Evolutionary conservation across 106 monocot species (phyloP).

Genomic region (Dioscorea dumetorum): DNA sequence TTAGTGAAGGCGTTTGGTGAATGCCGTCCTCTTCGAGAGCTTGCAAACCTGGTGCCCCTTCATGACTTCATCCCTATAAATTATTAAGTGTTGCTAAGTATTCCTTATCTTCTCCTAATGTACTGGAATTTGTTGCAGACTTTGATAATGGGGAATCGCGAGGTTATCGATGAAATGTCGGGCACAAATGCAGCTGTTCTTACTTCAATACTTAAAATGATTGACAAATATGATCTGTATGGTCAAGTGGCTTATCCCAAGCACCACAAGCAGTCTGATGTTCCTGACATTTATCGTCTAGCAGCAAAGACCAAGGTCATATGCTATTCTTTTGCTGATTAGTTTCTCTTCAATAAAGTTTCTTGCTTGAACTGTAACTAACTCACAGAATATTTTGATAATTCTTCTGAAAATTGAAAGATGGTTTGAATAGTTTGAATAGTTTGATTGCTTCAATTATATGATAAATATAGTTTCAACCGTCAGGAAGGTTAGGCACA

Average conservation of each 20-base stretch:
- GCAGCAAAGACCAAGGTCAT: constrained; percentile 96
- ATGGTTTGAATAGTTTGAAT: too few species aligned
- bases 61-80: neutral
- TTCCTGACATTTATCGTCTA: constrained; percentile 92
- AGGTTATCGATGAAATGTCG: constrained; percentile 93
- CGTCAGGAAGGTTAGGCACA: too few species aligned
- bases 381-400: too few species aligned
- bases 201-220: constrained; percentile 71
- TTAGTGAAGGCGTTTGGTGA: constrained; percentile 98
- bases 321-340: neutral
- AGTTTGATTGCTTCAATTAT: too few species aligned
- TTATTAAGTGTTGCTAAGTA: neutral
- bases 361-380: too few species aligned
- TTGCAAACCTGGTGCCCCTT: constrained; percentile 82
- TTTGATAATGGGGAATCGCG: constrained; percentile 95
- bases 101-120: neutral
- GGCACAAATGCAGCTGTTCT: constrained; percentile 73
- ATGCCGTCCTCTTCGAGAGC: constrained; percentile 77
- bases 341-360: neutral
- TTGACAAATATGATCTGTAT: constrained; percentile 96
- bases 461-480: too few species aligned
- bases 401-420: too few species aligned
- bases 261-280: constrained; percentile 93
- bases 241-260: constrained; percentile 99
- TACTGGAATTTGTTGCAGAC: constrained; percentile 38